These are phyloP conservation scores for Metarhizium robertsii DNA, from an alignment of 2,329 filamentous ascomycete species.

Conservation along the genomic window DNA sequence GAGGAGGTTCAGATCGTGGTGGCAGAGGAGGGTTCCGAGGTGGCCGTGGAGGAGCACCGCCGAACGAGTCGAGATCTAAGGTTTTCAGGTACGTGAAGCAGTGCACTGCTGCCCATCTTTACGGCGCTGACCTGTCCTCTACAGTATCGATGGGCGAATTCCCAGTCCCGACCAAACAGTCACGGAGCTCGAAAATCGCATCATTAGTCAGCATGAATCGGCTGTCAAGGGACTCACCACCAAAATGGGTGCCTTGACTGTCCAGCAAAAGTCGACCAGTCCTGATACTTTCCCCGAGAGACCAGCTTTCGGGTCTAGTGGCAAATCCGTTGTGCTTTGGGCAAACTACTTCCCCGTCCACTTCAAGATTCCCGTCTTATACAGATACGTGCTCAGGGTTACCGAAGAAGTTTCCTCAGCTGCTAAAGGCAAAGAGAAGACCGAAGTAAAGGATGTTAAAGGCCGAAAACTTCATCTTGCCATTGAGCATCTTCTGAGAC, in stretches of 20 bases:
- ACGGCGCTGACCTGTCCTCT: background rate
- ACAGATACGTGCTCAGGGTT: slow-evolving; percentile 37
- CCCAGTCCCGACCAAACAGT: slow-evolving; percentile 17
- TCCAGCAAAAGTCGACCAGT: slow-evolving; percentile 13
- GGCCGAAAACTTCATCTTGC: slow-evolving; percentile 34
- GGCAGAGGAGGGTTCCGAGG: slow-evolving; percentile 6
- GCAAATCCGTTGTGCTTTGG: slow-evolving; percentile 36
- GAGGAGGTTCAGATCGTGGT: slow-evolving; percentile 6
- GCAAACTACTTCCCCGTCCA: slow-evolving; percentile 44
- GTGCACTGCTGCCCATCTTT: background rate
- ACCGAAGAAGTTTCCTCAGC: slow-evolving; percentile 16
- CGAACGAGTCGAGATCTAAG: slow-evolving; percentile 11
- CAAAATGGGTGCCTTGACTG: slow-evolving; percentile 26
- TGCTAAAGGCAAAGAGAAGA: slow-evolving; percentile 17
- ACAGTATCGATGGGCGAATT: slow-evolving; percentile 14
- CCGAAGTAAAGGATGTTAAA: slow-evolving; percentile 22
- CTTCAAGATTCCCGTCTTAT: slow-evolving; percentile 26
- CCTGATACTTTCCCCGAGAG: slow-evolving; percentile 32
- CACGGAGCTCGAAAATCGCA: slow-evolving; percentile 29
- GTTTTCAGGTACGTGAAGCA: slow-evolving; percentile 9
- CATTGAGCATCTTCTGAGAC: slow-evolving; percentile 26
- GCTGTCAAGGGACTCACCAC: slow-evolving; percentile 20
- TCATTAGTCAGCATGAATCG: slow-evolving; percentile 21
- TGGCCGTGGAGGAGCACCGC: slow-evolving; percentile 14
- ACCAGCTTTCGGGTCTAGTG: slow-evolving; percentile 39